Base-by-base conservation (phyloP, 164 flowering plant genomes). In the Stephania cephalantha region DNA sequence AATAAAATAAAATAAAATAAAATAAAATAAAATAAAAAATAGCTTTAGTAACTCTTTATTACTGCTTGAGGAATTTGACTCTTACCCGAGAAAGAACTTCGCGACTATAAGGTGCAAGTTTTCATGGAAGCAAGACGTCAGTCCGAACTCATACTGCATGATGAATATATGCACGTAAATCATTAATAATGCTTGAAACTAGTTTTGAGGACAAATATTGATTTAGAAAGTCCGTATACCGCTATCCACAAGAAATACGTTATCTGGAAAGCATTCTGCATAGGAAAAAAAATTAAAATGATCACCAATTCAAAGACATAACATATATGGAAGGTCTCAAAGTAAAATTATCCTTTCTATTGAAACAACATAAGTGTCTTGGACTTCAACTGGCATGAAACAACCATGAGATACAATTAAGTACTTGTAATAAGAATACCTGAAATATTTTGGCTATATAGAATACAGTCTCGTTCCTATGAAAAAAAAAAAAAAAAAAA, bases 261-360 rank as follows among this genome's bases (percentile, higher is more conserved):
- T 52, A 94, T 86, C 83, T 94, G 93, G 76, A 96, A 94, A 9
- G 99, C 97, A 72, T 96, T 96, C 99, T 96, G 98, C 78, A 35
- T 17, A 72, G 20, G 71, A 79, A 81, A 58, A 29, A 15, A 75
- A 44, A 5, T 61, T 17, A 20, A 61, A 25, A 61, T 61, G 6
- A n/a, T 61, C 29, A 61, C 2, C 66, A 18, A 7, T 6, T 17
- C 66, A 17, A 35, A 1, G 66, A 11, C 68, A 15, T 69, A 35
- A 35, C 4, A 35, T 35, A 35, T 35, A 35, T 35, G 42, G 42
- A 35, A 35, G 42, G 42, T 35, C 42, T 35, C 42, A 35, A 2
- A 35, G 42, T 35, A 35, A 35, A 35, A 35, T 35, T 35, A 35
- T 35, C 4, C 42, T 35, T 35, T 35, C 42, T 35, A 35, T 35